Evolutionary conservation across 192 early-diverging fungal species (phyloP), one percentile per base, ranked within the genome.

Genomic region (Entomortierella beljakovae): DNA sequence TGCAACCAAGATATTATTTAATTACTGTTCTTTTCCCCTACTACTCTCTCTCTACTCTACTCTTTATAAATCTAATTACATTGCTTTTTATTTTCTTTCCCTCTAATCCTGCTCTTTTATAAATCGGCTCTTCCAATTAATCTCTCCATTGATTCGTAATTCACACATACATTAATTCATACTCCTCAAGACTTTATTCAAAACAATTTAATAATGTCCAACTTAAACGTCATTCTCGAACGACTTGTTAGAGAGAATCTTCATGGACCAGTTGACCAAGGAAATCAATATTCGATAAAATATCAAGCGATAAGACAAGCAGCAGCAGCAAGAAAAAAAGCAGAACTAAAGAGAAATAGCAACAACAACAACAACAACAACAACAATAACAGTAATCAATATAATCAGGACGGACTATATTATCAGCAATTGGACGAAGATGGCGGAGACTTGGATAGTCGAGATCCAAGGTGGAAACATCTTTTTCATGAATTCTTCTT

Each of bases 401-500:
- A 31, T 13, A 57, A n/a, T 10, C 6, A 33, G 31, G 29, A 57
- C 13, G 20, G 28, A 2, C 13, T 28, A 8, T 23, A n/a, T 52
- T 6, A 52, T 22, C 50, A 29, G 10, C 54, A 50, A 71, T 50
- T n/a, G n/a, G 60, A 38, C 65, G 80, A 51, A 6, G 32, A 57
- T 4, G 85, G 82, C 25, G 66, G 70, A 32, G 88, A 88, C 48
- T 23, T 88, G 46, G 90, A 91, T 70, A 57, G 82, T 26, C 81
- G 64, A 56, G 90, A 91, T 70, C 89, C 90, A 38, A 82, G 88
- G 85, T 91, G 90, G 90, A 72, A 68, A 25, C 82, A 85, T 37
- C 61, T 91, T 34, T 92, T 92, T 59, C 70, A 90, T 70, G 90
- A 94, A 64, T 93, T 84, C 68, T 95, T 94, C 80, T 62, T 94